These are phyloP conservation scores for Lipomyces yamadae DNA, from an alignment of 805 yeast species.

Conservation along the genomic window DNA sequence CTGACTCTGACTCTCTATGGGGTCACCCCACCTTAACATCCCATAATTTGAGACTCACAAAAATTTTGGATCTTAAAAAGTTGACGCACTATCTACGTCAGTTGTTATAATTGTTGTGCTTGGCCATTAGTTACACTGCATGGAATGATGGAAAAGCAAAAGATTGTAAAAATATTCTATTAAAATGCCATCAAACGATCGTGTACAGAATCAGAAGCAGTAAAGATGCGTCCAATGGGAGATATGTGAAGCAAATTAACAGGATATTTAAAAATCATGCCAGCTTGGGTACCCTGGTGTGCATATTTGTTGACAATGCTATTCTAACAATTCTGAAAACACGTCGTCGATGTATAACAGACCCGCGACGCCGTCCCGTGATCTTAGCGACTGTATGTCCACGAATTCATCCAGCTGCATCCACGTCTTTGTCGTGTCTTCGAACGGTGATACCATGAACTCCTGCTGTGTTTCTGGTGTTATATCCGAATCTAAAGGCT, in stretches of 20 bases:
- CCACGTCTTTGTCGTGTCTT: neutral
- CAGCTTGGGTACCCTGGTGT: neutral
- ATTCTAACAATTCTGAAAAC: neutral
- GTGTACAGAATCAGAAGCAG: neutral
- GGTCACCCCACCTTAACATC: too few species aligned
- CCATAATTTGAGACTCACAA: too few species aligned
- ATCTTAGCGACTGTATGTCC: neutral
- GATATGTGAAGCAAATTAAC: neutral
- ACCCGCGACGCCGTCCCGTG: neutral
- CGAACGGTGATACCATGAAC: neutral
- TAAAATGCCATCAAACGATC: too few species aligned
- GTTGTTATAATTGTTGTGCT: too few species aligned
- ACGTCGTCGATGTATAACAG: conserved; percentile 3
- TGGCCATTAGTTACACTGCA: too few species aligned
- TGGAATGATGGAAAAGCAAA: too few species aligned
- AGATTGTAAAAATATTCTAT: neutral
- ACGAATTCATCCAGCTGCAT: neutral
- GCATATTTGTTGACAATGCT: too few species aligned
- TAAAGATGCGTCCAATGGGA: neutral
- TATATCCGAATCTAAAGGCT: neutral
- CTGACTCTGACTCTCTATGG: too few species aligned
- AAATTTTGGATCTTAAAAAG: too few species aligned
- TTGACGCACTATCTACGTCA: too few species aligned
- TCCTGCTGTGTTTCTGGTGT: neutral
- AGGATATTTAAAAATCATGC: neutral